Evolutionary conservation across 169 alveolate genomes (phyloP).

Genomic region (Pseudocohnilembus persalinus): DNA sequence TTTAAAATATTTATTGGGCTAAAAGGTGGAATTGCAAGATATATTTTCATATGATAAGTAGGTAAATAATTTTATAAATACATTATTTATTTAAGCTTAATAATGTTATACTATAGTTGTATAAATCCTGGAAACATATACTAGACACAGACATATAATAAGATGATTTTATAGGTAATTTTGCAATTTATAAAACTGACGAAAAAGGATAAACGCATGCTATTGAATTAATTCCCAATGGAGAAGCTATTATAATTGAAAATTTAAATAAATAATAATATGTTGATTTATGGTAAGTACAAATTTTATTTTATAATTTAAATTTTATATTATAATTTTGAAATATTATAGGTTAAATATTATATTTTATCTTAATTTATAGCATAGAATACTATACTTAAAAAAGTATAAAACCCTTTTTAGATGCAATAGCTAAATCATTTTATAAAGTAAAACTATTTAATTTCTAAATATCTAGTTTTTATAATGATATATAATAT

Average conservation of each 20-base stretch:
- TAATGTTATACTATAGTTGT: slow-evolving; percentile 33
- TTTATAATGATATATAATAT: no score
- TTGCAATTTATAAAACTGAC: slow-evolving; percentile 30
- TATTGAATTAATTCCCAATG: slow-evolving; percentile 54
- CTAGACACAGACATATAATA: slow-evolving; percentile 37
- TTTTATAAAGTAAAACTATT: slow-evolving; percentile 42
- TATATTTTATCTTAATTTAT: neutral
- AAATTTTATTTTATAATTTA: neutral
- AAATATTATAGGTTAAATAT: neutral
- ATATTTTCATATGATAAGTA: slow-evolving; percentile 57
- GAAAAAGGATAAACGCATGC: slow-evolving; percentile 31
- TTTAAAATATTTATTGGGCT: slow-evolving; percentile 42
- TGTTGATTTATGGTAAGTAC: slow-evolving; percentile 27
- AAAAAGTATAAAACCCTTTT: slow-evolving; percentile 44
- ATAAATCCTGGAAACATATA: slow-evolving; percentile 41
- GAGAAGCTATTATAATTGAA: slow-evolving; percentile 43
- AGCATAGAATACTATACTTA: slow-evolving; percentile 59
- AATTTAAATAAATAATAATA: slow-evolving; percentile 44
- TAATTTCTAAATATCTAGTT: neutral
- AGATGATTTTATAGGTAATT: slow-evolving; percentile 36
- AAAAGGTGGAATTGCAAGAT: slow-evolving; percentile 50
- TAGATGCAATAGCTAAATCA: slow-evolving; percentile 49
- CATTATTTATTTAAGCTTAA: slow-evolving; percentile 11
- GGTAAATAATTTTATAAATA: slow-evolving; percentile 28
- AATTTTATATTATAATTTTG: neutral